phyloP scores from a whole-genome alignment of 176 grass and related monocot genomes.

The Hsuehochloa calcarea region DNA sequence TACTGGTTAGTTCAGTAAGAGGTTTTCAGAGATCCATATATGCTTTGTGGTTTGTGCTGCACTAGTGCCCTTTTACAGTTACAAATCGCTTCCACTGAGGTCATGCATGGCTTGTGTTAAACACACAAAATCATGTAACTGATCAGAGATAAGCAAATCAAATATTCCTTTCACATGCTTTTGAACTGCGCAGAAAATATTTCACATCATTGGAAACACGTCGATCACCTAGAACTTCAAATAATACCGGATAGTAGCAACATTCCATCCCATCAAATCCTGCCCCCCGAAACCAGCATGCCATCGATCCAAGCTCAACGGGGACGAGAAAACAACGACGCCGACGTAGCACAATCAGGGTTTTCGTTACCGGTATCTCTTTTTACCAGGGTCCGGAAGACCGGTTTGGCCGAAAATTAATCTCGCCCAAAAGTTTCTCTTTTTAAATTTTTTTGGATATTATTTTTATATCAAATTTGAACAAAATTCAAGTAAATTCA shows the following conservation, averaged over 20 bases:
- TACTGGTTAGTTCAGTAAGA: not conserved
- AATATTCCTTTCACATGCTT: not conserved
- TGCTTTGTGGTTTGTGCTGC: not conserved
- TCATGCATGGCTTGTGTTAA: not conserved
- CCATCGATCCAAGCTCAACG: not conserved
- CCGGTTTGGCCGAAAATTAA: no score
- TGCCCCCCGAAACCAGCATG: not conserved
- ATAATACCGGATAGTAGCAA: not conserved
- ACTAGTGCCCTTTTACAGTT: not conserved
- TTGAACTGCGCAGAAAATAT: not conserved
- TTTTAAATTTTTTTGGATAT: no score
- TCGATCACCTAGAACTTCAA: not conserved
- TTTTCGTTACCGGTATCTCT: no score
- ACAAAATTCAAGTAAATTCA: no score
- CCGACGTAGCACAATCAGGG: conserved; percentile 5
- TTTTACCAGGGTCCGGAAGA: no score
- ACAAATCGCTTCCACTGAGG: not conserved
- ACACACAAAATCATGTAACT: not conserved
- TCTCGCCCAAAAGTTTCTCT: no score
- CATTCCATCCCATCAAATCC: not conserved
- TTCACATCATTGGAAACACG: not conserved
- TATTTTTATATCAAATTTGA: no score
- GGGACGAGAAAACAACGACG: not conserved
- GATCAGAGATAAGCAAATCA: not conserved
- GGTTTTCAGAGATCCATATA: not conserved